These are phyloP conservation scores for Rhizophlyctis rosea DNA, from an alignment of 192 early-diverging fungal genomes.

Conservation along the genomic window DNA sequence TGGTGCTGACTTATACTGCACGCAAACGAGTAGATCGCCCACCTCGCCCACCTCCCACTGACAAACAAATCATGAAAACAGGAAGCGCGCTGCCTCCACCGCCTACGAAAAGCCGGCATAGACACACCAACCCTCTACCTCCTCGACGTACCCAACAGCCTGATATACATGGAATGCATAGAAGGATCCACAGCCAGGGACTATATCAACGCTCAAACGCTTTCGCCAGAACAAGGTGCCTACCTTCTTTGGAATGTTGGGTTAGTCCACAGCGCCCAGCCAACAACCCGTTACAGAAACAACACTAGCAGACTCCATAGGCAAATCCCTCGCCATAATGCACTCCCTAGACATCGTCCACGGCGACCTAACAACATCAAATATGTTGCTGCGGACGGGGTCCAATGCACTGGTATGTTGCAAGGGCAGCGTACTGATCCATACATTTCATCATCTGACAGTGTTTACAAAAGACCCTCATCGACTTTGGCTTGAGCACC, in stretches of 20 bases:
- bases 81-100: constrained; percentile 80
- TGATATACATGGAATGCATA: constrained; percentile 92
- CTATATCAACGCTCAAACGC: constrained; percentile 1
- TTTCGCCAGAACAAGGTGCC: background rate
- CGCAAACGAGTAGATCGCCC: no score
- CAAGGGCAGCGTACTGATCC: background rate
- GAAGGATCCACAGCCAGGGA: constrained; percentile 75
- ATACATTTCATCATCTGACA: constrained; percentile 2
- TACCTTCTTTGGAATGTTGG: background rate
- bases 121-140: constrained; percentile 80
- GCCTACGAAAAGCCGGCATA: constrained; percentile 68
- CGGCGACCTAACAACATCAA: constrained; percentile 96
- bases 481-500: constrained; percentile 97
- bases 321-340: constrained; percentile 67
- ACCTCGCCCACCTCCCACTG: no score
- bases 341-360: constrained; percentile 87
- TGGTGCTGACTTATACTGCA: background rate
- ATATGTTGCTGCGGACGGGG: constrained; percentile 70
- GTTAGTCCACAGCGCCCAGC: background rate
- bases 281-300: background rate
- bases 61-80: no score
- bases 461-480: no score
- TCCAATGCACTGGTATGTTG: constrained; percentile 47
- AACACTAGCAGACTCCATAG: constrained; percentile 28
- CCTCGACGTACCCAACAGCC: constrained; percentile 64